A percentile compares a stretch with the other conserved stretches of the same genome.
Conservation (phyloP, 129 eudicot genomes). For the Arctium lappa region DNA sequence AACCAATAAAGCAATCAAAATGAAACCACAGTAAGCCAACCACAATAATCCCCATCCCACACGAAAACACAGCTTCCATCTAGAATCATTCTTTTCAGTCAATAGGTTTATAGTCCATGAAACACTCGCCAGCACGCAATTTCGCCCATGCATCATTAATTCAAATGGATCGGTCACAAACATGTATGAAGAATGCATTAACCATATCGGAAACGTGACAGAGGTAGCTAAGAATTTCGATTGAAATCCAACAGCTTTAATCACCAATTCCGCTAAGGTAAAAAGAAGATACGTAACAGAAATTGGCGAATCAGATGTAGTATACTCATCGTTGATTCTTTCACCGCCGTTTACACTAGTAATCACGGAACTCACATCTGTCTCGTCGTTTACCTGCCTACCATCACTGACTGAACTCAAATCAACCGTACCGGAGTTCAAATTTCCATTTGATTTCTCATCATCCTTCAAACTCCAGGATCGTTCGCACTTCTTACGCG, state of each 20-base stretch:
- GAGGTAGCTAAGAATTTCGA: slow-evolving; percentile 37
- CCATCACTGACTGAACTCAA: background rate
- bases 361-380: slow-evolving; percentile 30
- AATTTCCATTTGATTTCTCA: slow-evolving; percentile 3
- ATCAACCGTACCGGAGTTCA: background rate
- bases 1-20: slow-evolving; percentile 49
- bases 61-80: slow-evolving; percentile 41
- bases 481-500: slow-evolving; percentile 20
- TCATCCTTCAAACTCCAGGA: slow-evolving; percentile 16
- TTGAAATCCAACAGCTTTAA: slow-evolving; percentile 58
- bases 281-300: slow-evolving; percentile 25
- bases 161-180: slow-evolving; percentile 52
- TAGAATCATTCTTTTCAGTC: slow-evolving; percentile 43
- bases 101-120: slow-evolving; percentile 28
- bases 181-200: slow-evolving; percentile 41
- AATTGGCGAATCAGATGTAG: slow-evolving; percentile 15
- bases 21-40: slow-evolving; percentile 55
- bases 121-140: slow-evolving; percentile 15
- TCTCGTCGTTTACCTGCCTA: background rate
- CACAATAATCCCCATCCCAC: slow-evolving; percentile 64
- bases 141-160: slow-evolving; percentile 23
- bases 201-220: slow-evolving; percentile 53
- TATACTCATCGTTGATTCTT: slow-evolving; percentile 8
- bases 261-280: slow-evolving; percentile 37
- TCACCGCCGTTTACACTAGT: slow-evolving; percentile 14